These are phyloP conservation scores for Podaxis pistillaris DNA, from an alignment of 768 basidiomycete genomes.

Conservation along the genomic window DNA sequence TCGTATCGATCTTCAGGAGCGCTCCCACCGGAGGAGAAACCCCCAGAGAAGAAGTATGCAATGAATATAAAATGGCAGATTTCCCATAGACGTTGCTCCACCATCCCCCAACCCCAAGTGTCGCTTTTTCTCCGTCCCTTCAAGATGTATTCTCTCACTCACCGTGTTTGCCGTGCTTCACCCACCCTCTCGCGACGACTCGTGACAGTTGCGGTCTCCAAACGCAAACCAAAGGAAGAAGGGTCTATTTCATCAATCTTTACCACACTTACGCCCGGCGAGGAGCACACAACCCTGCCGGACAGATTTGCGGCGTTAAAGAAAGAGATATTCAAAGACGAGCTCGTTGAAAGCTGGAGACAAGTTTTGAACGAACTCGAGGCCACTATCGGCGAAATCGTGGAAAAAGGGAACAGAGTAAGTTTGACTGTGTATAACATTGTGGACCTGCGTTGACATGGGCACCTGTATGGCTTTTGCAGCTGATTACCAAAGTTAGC, in stretches of 20 bases:
- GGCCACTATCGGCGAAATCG: constrained; percentile 42
- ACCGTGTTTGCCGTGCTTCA: background rate
- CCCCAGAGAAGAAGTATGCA: no score
- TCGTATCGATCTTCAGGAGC: background rate
- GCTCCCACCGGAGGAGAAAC: no score
- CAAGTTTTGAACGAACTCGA: constrained; percentile 55
- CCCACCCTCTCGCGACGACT: constrained; percentile 1
- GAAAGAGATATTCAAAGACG: constrained; percentile 51
- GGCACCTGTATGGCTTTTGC: background rate
- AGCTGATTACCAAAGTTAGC: constrained; percentile 64
- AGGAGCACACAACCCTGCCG: constrained; percentile 34
- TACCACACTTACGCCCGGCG: constrained; percentile 33
- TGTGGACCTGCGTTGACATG: background rate
- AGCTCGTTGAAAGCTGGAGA: constrained; percentile 52
- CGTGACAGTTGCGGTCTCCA: constrained; percentile 7
- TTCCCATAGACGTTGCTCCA: background rate
- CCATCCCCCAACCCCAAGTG: background rate
- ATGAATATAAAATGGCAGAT: background rate
- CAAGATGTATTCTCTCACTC: constrained; percentile 2
- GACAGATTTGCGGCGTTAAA: constrained; percentile 59
- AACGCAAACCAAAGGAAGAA: constrained; percentile 32
- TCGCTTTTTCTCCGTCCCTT: background rate
- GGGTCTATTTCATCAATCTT: constrained; percentile 40
- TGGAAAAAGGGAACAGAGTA: constrained; percentile 48
- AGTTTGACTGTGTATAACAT: constrained; percentile 17